A percentile compares a stretch with the other conserved stretches of the same genome.
Evolutionary conservation across 805 yeast species (phyloP).

Genomic region (Teunomyces pallodes): DNA sequence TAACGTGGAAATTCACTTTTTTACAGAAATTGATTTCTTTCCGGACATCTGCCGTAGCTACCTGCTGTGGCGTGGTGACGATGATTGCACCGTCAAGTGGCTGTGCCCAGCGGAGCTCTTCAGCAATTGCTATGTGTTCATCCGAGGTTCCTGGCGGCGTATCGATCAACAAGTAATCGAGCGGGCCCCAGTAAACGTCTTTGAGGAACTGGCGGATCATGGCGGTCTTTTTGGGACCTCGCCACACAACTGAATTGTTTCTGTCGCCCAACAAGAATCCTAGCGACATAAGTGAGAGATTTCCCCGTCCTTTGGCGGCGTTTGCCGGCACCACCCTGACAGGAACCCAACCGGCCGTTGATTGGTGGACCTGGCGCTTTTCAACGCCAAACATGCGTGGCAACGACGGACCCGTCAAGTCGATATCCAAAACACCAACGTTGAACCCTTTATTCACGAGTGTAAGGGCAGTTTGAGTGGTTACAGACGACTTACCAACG

Average conservation of each 20-base stretch:
- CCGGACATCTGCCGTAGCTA: conserved; percentile 89
- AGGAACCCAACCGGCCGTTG: conserved; percentile 88
- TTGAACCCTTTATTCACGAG: conserved; percentile 65
- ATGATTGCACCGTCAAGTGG: conserved; percentile 87
- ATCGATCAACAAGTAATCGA: conserved; percentile 80
- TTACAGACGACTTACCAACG: conserved; percentile 94
- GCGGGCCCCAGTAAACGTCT: conserved; percentile 87
- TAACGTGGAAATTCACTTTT: conserved; percentile 73
- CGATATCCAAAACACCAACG: conserved; percentile 95
- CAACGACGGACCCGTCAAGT: conserved; percentile 92
- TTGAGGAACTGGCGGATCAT: conserved; percentile 91
- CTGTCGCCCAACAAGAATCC: conserved; percentile 84
- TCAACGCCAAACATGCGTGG: conserved; percentile 97
- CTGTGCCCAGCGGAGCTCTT: conserved; percentile 66
- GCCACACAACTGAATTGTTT: conserved; percentile 93
- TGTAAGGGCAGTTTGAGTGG: conserved; percentile 89
- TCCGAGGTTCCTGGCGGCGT: conserved; percentile 99
- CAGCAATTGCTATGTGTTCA: conserved; percentile 96
- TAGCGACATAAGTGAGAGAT: conserved; percentile 71
- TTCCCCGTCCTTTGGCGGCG: conserved; percentile 27
- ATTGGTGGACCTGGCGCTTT: conserved; percentile 72
- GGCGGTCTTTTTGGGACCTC: conserved; percentile 98
- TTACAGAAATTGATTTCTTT: conserved; percentile 91
- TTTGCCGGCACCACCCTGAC: conserved; percentile 43
- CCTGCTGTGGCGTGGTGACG: conserved; percentile 95